These are phyloP conservation scores for Dothideomycetes sp. DNA, from an alignment of 2,329 filamentous ascomycete species.

Conservation along the genomic window DNA sequence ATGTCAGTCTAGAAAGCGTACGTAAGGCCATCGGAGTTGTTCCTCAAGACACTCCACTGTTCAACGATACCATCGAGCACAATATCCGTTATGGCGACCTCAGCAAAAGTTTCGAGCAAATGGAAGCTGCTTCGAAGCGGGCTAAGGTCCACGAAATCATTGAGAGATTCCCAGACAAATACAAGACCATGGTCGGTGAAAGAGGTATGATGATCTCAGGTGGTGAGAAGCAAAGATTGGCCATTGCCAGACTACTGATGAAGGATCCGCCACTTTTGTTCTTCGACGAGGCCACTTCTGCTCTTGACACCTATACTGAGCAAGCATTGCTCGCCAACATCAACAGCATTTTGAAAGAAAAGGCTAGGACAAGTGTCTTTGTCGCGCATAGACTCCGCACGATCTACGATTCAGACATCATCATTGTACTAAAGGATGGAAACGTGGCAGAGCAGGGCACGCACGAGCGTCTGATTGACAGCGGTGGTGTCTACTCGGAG, in stretches of 20 bases:
- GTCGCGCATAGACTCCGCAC: conserved; percentile 86
- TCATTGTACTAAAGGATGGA: conserved; percentile 80
- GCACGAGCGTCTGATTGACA: conserved; percentile 72
- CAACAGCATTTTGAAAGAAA: conserved; percentile 82
- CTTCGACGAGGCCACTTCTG: conserved; percentile 91
- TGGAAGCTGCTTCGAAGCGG: conserved; percentile 66
- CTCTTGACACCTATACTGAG: conserved; percentile 87
- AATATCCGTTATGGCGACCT: conserved; percentile 91
- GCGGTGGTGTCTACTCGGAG: conserved; percentile 71
- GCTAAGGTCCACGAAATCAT: conserved; percentile 81
- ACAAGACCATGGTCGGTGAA: conserved; percentile 84
- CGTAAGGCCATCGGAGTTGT: conserved; percentile 85
- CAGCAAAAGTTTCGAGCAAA: conserved; percentile 59
- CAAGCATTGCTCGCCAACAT: conserved; percentile 85
- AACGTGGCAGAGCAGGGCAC: conserved; percentile 81
- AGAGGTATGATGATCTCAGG: conserved; percentile 91
- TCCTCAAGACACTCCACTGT: conserved; percentile 90
- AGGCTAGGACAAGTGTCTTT: conserved; percentile 82
- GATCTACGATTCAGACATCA: conserved; percentile 83
- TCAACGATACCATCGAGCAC: conserved; percentile 92
- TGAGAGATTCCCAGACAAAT: conserved; percentile 70
- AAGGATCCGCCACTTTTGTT: conserved; percentile 87
- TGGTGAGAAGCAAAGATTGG: conserved; percentile 85
- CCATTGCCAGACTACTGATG: conserved; percentile 69
- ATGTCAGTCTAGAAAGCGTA: conserved; percentile 72